Percentiles rank a stretch among this genome's conserved stretches.
Evolutionary conservation across 345 rosid species (phyloP).

Genomic region (Corchorus capsularis): DNA sequence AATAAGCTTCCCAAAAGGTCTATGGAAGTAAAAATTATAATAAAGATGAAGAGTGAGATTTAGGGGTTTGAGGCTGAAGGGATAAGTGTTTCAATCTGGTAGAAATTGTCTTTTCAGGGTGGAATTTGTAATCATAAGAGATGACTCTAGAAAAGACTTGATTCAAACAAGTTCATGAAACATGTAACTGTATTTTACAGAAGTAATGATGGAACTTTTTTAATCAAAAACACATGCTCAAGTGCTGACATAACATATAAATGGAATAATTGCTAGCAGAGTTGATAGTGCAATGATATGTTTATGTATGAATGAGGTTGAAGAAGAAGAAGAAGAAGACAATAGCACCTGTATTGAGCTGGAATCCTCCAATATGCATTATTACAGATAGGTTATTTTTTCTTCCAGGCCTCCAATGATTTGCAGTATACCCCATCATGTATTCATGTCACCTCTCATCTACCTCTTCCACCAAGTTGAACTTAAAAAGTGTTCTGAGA

Average conservation of each 20-base stretch:
- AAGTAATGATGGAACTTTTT: background rate
- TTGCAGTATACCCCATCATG: background rate
- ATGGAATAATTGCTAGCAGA: background rate
- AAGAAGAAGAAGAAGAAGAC: too few species aligned
- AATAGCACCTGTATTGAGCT: too few species aligned
- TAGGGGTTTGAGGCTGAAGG: background rate
- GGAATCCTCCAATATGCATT: background rate
- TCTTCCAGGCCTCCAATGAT: background rate
- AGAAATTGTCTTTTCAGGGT: background rate
- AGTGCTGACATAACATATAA: background rate
- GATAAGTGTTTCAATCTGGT: background rate
- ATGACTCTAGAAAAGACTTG: background rate
- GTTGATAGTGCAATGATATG: background rate
- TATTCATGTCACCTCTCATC: background rate
- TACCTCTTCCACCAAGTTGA: background rate
- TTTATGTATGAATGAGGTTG: background rate
- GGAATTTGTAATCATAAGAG: background rate
- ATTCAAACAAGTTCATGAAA: background rate
- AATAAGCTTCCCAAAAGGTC: too few species aligned
- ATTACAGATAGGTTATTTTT: background rate
- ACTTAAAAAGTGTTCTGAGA: background rate
- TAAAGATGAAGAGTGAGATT: too few species aligned
- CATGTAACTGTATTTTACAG: background rate
- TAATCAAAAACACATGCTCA: background rate
- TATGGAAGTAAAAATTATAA: too few species aligned